A percentile compares a stretch with the other conserved stretches of the same genome.
Conservation (phyloP, 2,329 filamentous ascomycete species). For the Fusarium succisae region DNA sequence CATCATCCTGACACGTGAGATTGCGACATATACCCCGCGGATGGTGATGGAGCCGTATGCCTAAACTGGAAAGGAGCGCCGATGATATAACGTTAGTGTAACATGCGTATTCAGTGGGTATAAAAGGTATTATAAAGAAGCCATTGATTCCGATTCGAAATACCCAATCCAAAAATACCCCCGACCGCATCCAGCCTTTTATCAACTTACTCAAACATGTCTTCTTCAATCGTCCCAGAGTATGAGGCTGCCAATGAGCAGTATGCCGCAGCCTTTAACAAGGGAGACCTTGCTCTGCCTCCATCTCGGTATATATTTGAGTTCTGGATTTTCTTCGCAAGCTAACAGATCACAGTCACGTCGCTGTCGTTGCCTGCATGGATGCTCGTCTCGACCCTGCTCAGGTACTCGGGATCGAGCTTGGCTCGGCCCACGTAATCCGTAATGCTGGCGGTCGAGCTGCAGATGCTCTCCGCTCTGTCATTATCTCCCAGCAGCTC, state of each 20-base stretch:
- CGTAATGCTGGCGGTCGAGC: constrained; percentile 77
- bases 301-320: constrained; percentile 31
- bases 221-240: constrained; percentile 31
- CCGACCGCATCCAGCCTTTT: background rate
- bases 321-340: rapidly evolving
- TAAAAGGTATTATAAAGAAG: background rate
- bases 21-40: constrained; percentile 33
- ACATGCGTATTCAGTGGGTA: background rate
- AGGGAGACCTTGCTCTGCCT: constrained; percentile 36
- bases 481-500: constrained; percentile 82
- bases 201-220: constrained; percentile 1
- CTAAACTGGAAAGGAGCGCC: background rate
- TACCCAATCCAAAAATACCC: background rate
- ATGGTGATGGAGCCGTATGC: constrained; percentile 13
- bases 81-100: background rate
- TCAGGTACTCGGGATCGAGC: constrained; percentile 31
- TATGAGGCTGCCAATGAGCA: constrained; percentile 38
- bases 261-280: constrained; percentile 34
- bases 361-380: constrained; percentile 76
- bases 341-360: constrained; percentile 38
- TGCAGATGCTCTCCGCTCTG: constrained; percentile 74
- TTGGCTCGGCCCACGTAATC: constrained; percentile 81
- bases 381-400: constrained; percentile 75
- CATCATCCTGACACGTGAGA: background rate
- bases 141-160: no score